A percentile compares a stretch with the other conserved stretches of the same genome.
Conservation (phyloP, 768 basidiomycete species). For the Lanmaoa pseudosensibilis region DNA sequence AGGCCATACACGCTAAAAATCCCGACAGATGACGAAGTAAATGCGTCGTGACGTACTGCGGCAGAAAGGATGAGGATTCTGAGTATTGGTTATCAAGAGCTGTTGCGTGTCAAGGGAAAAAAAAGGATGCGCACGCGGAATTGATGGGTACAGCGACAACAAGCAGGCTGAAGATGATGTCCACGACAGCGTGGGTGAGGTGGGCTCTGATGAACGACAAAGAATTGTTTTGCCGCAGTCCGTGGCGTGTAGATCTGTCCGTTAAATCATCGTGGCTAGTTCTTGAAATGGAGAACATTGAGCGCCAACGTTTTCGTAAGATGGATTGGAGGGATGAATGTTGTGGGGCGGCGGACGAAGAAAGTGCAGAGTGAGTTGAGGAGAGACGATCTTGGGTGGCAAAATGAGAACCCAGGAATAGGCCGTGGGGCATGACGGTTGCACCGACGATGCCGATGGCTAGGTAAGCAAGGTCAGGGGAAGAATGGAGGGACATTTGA, state of each 20-base stretch:
- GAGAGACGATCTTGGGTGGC: slow-evolving; percentile 7
- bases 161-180: slow-evolving; percentile 44
- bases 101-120: neutral
- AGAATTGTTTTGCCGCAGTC: slow-evolving; percentile 34
- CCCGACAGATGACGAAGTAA: slow-evolving; percentile 31
- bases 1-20: slow-evolving; percentile 44
- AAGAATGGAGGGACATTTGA: neutral
- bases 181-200: slow-evolving; percentile 43
- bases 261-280: slow-evolving; percentile 2
- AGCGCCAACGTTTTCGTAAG: neutral
- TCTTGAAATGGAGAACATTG: slow-evolving; percentile 6
- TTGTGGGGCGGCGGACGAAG: slow-evolving; percentile 2
- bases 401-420: slow-evolving; percentile 46
- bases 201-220: slow-evolving; percentile 40
- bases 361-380: slow-evolving; percentile 44
- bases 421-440: slow-evolving; percentile 60
- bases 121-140: slow-evolving; percentile 29
- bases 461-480: slow-evolving; percentile 21
- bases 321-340: neutral
- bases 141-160: slow-evolving; percentile 51
- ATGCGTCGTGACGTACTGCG: slow-evolving; percentile 6
- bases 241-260: slow-evolving; percentile 10
- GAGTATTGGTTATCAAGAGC: neutral
- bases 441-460: slow-evolving; percentile 46
- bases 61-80: slow-evolving; percentile 41